Evolutionary conservation across 345 rosid species (phyloP).

Genomic region (Tarenaya hassleriana): DNA sequence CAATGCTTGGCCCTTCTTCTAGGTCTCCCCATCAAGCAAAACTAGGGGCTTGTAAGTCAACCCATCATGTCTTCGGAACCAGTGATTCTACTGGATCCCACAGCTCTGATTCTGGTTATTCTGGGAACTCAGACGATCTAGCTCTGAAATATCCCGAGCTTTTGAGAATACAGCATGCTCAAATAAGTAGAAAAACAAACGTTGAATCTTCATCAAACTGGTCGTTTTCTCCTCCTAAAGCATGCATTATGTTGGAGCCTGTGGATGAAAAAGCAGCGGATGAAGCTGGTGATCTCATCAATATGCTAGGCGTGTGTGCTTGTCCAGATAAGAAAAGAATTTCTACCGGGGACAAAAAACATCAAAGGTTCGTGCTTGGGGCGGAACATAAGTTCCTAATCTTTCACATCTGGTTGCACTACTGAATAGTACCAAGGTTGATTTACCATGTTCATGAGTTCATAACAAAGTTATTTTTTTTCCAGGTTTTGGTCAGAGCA

Average conservation of each 20-base stretch:
- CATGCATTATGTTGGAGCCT: constrained; percentile 66
- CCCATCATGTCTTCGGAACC: constrained; percentile 48
- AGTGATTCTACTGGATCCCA: constrained; percentile 27
- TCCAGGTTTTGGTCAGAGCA: constrained; percentile 25
- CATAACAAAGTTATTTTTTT: not conserved
- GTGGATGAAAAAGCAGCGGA: constrained; percentile 33
- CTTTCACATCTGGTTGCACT: no score
- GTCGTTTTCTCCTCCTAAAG: constrained; percentile 86
- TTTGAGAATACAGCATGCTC: constrained; percentile 43
- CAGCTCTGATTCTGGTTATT: constrained; percentile 51
- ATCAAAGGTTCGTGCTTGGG: constrained; percentile 14
- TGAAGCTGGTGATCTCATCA: constrained; percentile 19
- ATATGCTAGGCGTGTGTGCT: constrained; percentile 16
- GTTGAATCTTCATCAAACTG: constrained; percentile 62
- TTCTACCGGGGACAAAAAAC: constrained; percentile 13
- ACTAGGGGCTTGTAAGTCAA: constrained; percentile 35
- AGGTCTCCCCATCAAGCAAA: constrained; percentile 32
- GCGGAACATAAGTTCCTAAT: no score
- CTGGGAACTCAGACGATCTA: constrained; percentile 40
- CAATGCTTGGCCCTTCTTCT: constrained; percentile 51
- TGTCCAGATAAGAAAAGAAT: constrained; percentile 12
- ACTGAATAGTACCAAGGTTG: constrained; percentile 21
- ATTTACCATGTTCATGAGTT: not conserved
- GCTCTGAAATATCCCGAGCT: constrained; percentile 62
- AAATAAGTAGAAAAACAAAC: constrained; percentile 42